A percentile compares a stretch with the other conserved stretches of the same genome.
Evolutionary conservation across 164 flowering plant species (phyloP).

Genomic region (Vitis labrusca): DNA sequence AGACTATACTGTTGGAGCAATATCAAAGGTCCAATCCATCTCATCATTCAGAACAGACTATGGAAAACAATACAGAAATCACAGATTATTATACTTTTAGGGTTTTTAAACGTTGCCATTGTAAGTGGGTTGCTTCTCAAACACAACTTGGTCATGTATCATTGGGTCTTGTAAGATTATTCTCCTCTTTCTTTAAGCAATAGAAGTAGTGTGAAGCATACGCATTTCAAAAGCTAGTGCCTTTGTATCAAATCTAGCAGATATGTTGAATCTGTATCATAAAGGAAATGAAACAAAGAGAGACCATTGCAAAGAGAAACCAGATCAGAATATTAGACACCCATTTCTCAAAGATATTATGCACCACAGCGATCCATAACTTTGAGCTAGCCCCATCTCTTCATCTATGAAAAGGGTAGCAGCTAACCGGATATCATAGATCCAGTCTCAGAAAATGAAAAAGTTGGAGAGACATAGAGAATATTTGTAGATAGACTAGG

Average conservation of each 20-base stretch:
- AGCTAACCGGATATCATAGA: not conserved
- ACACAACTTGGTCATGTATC: not conserved
- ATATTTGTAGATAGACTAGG: not conserved
- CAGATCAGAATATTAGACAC: too few species aligned
- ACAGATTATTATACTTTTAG: too few species aligned
- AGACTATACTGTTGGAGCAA: not conserved
- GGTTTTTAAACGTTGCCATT: too few species aligned
- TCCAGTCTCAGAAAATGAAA: not conserved
- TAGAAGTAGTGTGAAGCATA: not conserved
- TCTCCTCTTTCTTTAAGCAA: slow-evolving; percentile 1
- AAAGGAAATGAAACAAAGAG: not conserved
- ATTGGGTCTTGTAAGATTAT: not conserved
- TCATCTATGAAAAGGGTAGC: slow-evolving; percentile 3
- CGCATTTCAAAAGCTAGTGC: slow-evolving; percentile 2
- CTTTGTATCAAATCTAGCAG: not conserved
- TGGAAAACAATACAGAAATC: too few species aligned
- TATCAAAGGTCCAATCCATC: slow-evolving; percentile 9
- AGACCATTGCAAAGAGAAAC: too few species aligned
- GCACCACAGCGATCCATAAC: too few species aligned
- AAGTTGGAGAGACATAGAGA: too few species aligned
- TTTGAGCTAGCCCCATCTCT: not conserved
- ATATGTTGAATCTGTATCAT: not conserved
- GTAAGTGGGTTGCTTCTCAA: slow-evolving; percentile 4
- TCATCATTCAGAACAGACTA: not conserved
- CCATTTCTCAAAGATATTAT: too few species aligned